Percentiles rank a stretch among this genome's conserved stretches.
Conservation (phyloP, 768 basidiomycete species). For the Coprinopsis sp. region DNA sequence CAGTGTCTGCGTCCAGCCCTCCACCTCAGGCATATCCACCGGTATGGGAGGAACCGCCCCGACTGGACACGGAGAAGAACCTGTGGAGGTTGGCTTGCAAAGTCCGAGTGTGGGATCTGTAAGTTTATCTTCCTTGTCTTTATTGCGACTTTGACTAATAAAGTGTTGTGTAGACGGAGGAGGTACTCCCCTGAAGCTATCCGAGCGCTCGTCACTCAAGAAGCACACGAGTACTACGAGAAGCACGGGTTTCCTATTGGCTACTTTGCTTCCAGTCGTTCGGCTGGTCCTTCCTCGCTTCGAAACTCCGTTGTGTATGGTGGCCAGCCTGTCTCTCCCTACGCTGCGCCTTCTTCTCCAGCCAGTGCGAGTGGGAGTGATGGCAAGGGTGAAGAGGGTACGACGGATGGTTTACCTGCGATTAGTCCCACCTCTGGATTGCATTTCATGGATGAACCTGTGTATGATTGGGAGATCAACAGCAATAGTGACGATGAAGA, state of each 20-base stretch:
- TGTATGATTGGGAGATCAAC: constrained; percentile 13
- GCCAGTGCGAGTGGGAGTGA: background rate
- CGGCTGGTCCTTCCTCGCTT: background rate
- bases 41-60: constrained; percentile 10
- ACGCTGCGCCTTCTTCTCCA: background rate
- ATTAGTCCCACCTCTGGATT: constrained; percentile 6
- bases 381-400: background rate
- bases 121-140: background rate
- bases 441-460: constrained; percentile 10
- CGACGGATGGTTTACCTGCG: background rate
- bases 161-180: constrained; percentile 1
- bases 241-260: constrained; percentile 9
- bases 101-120: constrained; percentile 11
- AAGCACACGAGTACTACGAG: constrained; percentile 12
- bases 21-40: constrained; percentile 1
- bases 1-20: too few relatives aligned
- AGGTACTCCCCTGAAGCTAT: constrained; percentile 9
- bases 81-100: constrained; percentile 13
- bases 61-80: constrained; percentile 9
- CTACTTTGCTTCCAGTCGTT: constrained; percentile 2
- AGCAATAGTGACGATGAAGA: constrained; percentile 7
- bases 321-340: background rate
- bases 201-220: constrained; percentile 6
- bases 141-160: background rate
- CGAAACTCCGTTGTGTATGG: background rate